Base-by-base conservation (phyloP, 768 basidiomycete genomes). In the Boletus vinaceobasis region DNA sequence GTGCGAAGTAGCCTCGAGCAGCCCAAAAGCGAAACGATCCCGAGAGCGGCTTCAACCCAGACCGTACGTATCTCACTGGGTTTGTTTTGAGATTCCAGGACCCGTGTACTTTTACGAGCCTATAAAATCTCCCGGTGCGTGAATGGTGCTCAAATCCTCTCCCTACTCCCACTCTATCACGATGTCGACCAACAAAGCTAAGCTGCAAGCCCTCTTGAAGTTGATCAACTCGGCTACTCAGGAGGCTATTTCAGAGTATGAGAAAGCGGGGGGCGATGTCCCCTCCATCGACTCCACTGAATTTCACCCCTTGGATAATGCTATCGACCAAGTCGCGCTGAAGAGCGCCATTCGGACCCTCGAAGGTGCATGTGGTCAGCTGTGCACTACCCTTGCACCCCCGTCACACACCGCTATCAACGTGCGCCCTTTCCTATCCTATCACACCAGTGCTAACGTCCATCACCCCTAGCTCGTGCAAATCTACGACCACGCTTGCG, bases 281-380 rank as follows among this genome's bases (percentile, higher is more conserved):
- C 76, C 72, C 8, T 62, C 71, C 43, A 66, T 80, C 11, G 70
- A 77, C 48, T 69, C 69, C 26, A 64, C 63, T 0, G 59, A 52
- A 17, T 63, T 59, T 37, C 72, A 75, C 36, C 73, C 74, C 1
- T 63, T 79, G 48, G 76, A 77, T 42, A 38, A 57, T 29, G 60
- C 62, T 7, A 31, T 56, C 15, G 62, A 72, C 43, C 53, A 61
- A 1, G 48, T 65, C 21, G 60, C 54, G 0, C 51, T 72, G 39
- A 69, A 63, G 58, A 50, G 48, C 17, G 57, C 67, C 1, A 36
- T 74, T 36, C 61, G 65, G 21, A 66, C 55, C 2, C 59, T 74
- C 19, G 72, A 74, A 53, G 74, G 73, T 38, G 73, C 73, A 43
- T 73, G 72, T 55, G 62, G 62, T 15, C 74, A 72, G 53, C 39